phyloP scores from a whole-genome alignment of 495 filamentous ascomycete genomes.

The Bombardia bombarda region DNA sequence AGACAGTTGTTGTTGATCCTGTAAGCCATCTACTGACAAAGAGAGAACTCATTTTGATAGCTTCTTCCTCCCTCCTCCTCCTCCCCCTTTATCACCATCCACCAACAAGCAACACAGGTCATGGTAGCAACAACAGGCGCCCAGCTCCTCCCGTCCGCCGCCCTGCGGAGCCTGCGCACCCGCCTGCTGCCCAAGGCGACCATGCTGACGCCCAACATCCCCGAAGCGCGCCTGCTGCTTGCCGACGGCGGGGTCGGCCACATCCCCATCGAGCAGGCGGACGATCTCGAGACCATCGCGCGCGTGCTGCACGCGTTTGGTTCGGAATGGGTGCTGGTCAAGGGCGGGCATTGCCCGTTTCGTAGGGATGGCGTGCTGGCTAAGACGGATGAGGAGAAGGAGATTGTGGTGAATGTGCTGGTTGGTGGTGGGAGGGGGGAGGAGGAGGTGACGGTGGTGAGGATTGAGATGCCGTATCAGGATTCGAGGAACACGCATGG shows the following conservation, averaged over 20 bases:
- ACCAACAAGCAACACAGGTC: too few relatives aligned
- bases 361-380: constrained; percentile 51
- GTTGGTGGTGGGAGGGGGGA: too few relatives aligned
- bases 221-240: constrained; percentile 74
- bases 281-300: constrained; percentile 61
- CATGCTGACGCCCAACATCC: constrained; percentile 84
- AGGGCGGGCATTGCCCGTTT: constrained; percentile 88
- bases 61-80: not conserved
- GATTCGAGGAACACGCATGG: constrained; percentile 81
- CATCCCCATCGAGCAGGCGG: constrained; percentile 43
- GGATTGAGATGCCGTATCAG: constrained; percentile 62
- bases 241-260: constrained; percentile 44
- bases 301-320: constrained; percentile 58
- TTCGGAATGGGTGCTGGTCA: constrained; percentile 72
- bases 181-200: constrained; percentile 69
- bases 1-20: constrained; percentile 72
- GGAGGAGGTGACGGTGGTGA: constrained; percentile 17
- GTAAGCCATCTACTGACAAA: constrained; percentile 50
- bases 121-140: constrained; percentile 89
- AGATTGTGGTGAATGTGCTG: constrained; percentile 68
- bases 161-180: constrained; percentile 55
- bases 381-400: constrained; percentile 44
- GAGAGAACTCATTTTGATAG: too few relatives aligned
- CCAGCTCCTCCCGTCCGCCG: constrained; percentile 60
- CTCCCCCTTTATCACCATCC: too few relatives aligned